phyloP scores from a whole-genome alignment of 305 asterid genomes.

The Caryopteris hybrid region DNA sequence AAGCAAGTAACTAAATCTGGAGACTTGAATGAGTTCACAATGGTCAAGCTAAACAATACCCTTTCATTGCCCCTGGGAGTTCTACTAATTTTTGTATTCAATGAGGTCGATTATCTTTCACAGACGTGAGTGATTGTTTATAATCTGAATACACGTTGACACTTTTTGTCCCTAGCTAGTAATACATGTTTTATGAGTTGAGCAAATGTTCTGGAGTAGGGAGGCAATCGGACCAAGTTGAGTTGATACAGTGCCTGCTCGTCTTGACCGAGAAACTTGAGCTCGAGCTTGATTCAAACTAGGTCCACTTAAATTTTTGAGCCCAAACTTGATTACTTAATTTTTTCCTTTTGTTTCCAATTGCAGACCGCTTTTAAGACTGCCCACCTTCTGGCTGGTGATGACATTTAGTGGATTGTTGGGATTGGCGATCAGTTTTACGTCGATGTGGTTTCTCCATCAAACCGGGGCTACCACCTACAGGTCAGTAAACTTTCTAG shows the following conservation, averaged over 20 bases:
- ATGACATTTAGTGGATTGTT: conserved; percentile 79
- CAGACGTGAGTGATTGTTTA: conserved; percentile 57
- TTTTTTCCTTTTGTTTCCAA: conserved; percentile 13
- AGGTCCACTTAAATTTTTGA: neutral
- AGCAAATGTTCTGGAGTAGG: neutral
- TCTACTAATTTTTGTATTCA: conserved; percentile 57
- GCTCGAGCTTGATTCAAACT: neutral
- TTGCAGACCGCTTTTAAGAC: conserved; percentile 68
- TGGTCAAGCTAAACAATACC: conserved; percentile 86
- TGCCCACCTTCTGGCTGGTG: conserved; percentile 78
- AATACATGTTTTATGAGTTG: neutral
- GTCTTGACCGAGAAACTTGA: neutral
- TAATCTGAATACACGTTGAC: neutral
- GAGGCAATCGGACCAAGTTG: too few species aligned
- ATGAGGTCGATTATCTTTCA: conserved; percentile 74
- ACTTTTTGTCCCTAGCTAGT: neutral
- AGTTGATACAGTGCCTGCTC: too few species aligned
- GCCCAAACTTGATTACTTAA: neutral
- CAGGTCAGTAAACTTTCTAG: conserved; percentile 39
- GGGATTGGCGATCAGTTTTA: conserved; percentile 89
- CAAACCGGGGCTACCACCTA: conserved; percentile 93
- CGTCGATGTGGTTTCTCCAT: conserved; percentile 98
- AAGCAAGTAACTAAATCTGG: conserved; percentile 88
- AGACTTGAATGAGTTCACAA: conserved; percentile 79
- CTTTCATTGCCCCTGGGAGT: conserved; percentile 85